These are phyloP conservation scores for Aspergillus diversus DNA, from an alignment of 495 filamentous ascomycete species.

Conservation along the genomic window DNA sequence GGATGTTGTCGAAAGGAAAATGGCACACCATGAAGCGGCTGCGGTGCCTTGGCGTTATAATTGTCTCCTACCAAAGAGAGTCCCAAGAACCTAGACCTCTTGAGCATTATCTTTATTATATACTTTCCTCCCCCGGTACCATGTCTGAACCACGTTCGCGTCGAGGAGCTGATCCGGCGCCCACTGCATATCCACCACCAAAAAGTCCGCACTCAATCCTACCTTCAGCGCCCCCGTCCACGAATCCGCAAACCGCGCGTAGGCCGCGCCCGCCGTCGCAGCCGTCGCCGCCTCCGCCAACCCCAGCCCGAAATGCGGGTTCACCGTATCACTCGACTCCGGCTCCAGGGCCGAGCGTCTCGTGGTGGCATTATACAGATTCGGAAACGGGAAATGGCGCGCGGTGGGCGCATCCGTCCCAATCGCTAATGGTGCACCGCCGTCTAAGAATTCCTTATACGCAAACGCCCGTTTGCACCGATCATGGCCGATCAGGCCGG, in stretches of 20 bases:
- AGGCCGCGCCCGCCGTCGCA: constrained; percentile 57
- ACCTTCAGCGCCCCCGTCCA: constrained; percentile 51
- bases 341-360: constrained; percentile 54
- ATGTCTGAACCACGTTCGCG: constrained; percentile 56
- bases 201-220: constrained; percentile 58
- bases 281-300: constrained; percentile 54
- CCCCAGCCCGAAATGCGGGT: constrained; percentile 54
- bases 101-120: constrained; percentile 3
- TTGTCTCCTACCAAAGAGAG: too few relatives aligned
- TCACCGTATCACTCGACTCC: constrained; percentile 46
- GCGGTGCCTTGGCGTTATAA: too few relatives aligned
- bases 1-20: too few relatives aligned
- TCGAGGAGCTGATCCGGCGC: constrained; percentile 52
- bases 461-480: constrained; percentile 59
- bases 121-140: constrained; percentile 52
- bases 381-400: constrained; percentile 52
- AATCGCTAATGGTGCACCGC: constrained; percentile 56
- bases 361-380: constrained; percentile 60
- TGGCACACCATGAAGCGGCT: too few relatives aligned
- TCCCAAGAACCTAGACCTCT: too few relatives aligned
- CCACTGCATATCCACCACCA: constrained; percentile 61
- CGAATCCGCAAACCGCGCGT: constrained; percentile 57
- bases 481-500: constrained; percentile 52
- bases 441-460: constrained; percentile 59
- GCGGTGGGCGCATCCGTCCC: constrained; percentile 64